These are phyloP conservation scores for Heteromeles arbutifolia DNA, from an alignment of 306 rosid genomes.

Conservation along the genomic window DNA sequence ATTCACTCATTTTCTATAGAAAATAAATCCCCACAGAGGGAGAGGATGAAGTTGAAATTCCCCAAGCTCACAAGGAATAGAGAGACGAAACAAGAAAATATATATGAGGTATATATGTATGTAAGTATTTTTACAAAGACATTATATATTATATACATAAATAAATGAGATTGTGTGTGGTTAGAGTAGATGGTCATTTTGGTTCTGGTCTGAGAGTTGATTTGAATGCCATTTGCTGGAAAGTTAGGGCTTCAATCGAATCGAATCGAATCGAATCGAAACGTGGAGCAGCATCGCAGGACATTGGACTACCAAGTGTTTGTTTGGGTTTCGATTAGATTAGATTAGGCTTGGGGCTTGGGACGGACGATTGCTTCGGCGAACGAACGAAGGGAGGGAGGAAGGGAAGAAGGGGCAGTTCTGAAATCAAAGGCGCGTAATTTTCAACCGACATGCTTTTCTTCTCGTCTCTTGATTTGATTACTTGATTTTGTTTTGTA, in stretches of 20 bases:
- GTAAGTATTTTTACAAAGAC: neutral
- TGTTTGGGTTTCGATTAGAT: constrained; percentile 2
- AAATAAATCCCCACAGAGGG: neutral
- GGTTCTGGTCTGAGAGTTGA: constrained; percentile 12
- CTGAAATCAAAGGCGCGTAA: constrained; percentile 45
- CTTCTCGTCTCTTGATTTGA: neutral
- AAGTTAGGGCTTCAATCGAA: constrained; percentile 11
- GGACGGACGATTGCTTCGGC: constrained; percentile 24
- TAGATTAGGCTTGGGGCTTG: constrained; percentile 2
- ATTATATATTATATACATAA: constrained; percentile 2
- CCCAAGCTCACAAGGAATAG: neutral
- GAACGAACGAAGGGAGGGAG: constrained; percentile 9
- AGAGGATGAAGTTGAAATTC: neutral
- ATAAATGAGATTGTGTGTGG: constrained; percentile 30
- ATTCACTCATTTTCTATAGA: neutral
- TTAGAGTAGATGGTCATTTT: constrained; percentile 7
- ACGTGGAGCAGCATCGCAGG: neutral
- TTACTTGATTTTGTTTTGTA: neutral
- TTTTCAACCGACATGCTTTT: constrained; percentile 29
- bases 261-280: neutral
- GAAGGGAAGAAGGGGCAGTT: constrained; percentile 24
- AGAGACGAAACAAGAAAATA: neutral
- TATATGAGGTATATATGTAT: neutral
- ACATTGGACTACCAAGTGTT: neutral
- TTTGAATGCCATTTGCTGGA: constrained; percentile 19